Conservation (phyloP, 2,329 filamentous ascomycete species). For the Stemphylium beticola region DNA sequence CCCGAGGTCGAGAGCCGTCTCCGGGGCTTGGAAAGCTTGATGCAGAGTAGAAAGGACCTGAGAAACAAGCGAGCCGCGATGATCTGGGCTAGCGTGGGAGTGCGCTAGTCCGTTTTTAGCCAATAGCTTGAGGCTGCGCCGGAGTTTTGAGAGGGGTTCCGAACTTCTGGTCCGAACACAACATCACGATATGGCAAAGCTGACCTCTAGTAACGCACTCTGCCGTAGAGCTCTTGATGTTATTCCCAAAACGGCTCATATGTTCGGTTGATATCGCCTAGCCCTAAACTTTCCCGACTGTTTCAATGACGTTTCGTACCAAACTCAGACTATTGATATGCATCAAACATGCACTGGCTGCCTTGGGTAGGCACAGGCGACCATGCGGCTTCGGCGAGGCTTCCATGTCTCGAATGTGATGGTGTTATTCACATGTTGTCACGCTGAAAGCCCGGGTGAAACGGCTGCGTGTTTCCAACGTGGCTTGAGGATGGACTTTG, state of each 20-base stretch:
- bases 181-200: slow-evolving; percentile 18
- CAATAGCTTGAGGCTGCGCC: slow-evolving; percentile 22
- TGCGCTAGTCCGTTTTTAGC: slow-evolving; percentile 16
- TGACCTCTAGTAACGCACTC: slow-evolving; percentile 16
- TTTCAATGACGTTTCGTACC: slow-evolving; percentile 14
- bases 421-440: background rate
- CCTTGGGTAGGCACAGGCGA: slow-evolving; percentile 4
- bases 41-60: background rate
- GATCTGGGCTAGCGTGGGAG: slow-evolving; percentile 20
- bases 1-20: slow-evolving; percentile 16
- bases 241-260: slow-evolving; percentile 1
- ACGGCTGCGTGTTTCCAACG: background rate
- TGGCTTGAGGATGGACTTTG: background rate
- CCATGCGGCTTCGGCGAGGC: background rate
- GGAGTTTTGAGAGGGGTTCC: slow-evolving; percentile 38
- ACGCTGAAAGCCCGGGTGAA: background rate
- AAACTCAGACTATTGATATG: slow-evolving; percentile 15
- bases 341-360: slow-evolving; percentile 10
- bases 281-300: background rate
- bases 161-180: slow-evolving; percentile 23
- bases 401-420: background rate
- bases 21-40: slow-evolving; percentile 10
- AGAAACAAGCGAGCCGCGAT: slow-evolving; percentile 20
- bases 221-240: background rate
- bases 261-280: background rate